Conservation (phyloP, 306 rosid species). For the Quillaja saponaria region DNA sequence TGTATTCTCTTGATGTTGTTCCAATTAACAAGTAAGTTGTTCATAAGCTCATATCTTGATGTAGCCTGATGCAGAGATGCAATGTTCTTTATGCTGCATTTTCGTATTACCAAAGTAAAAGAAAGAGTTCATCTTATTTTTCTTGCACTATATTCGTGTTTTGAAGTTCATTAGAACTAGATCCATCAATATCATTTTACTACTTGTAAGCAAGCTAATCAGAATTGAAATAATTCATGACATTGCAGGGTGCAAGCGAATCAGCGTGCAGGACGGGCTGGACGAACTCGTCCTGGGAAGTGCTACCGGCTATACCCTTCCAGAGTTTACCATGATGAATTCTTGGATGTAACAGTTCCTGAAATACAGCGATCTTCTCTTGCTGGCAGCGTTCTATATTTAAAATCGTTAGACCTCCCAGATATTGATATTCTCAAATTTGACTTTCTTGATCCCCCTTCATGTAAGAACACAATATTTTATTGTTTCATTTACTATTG, state of each 20-base stretch:
- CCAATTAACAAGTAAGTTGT: slow-evolving; percentile 92
- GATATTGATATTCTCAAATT: slow-evolving; percentile 92
- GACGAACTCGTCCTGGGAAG: slow-evolving; percentile 94
- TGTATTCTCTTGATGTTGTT: slow-evolving; percentile 94
- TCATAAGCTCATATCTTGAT: slow-evolving; percentile 16
- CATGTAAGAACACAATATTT: slow-evolving; percentile 45
- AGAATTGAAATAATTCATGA: not conserved
- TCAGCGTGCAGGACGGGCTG: slow-evolving; percentile 97
- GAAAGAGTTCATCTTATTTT: not conserved
- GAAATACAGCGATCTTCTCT: slow-evolving; percentile 96
- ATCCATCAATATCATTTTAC: slow-evolving; percentile 16
- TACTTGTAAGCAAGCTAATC: not conserved
- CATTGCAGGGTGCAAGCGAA: slow-evolving; percentile 88
- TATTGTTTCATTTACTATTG: slow-evolving; percentile 3
- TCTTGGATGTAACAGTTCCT: slow-evolving; percentile 89
- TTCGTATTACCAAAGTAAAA: too few species aligned
- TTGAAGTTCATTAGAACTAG: not conserved
- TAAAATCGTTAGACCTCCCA: slow-evolving; percentile 92
- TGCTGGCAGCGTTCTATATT: slow-evolving; percentile 89
- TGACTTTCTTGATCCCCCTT: slow-evolving; percentile 91
- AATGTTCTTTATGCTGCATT: not conserved
- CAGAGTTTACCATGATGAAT: slow-evolving; percentile 58
- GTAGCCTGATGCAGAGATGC: slow-evolving; percentile 19
- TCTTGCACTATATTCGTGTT: not conserved
- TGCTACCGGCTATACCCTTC: slow-evolving; percentile 92